These are phyloP conservation scores for Diaporthe vaccinii DNA, from an alignment of 2,329 filamentous ascomycete species.

Conservation along the genomic window DNA sequence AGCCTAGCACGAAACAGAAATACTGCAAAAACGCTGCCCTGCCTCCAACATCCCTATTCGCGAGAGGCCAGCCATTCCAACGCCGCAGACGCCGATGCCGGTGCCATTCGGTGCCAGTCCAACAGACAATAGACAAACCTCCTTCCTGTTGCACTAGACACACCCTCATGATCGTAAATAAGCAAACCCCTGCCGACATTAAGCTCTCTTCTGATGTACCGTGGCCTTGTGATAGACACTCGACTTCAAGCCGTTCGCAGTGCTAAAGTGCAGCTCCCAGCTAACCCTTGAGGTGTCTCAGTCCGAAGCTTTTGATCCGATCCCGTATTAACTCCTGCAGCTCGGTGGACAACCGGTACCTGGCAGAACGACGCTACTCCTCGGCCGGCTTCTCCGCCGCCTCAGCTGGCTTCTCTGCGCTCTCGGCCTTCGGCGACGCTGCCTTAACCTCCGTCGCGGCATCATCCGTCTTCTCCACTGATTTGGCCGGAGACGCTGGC, in stretches of 20 bases:
- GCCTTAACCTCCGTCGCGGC: conserved; percentile 7
- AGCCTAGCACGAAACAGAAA: not conserved
- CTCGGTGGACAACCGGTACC: no score
- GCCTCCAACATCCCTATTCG: conserved; percentile 5
- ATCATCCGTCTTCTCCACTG: conserved; percentile 16
- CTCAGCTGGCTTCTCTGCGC: not conserved
- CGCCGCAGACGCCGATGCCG: conserved; percentile 27
- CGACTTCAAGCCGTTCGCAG: not conserved
- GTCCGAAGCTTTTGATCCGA: not conserved
- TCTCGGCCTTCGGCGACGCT: conserved; percentile 15
- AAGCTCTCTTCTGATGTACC: not conserved
- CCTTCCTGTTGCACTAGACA: not conserved
- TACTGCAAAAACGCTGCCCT: conserved; percentile 14
- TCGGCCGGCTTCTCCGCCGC: conserved; percentile 7
- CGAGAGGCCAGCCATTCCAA: not conserved
- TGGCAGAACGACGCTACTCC: not conserved
- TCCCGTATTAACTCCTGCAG: not conserved
- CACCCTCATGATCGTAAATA: conserved; percentile 8
- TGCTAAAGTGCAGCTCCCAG: not conserved
- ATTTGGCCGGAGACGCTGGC: conserved; percentile 34
- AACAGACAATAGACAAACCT: not conserved
- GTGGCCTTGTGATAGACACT: not conserved
- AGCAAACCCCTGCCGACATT: not conserved
- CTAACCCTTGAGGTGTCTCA: no score
- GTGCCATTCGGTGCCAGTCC: conserved; percentile 19